phyloP scores from a whole-genome alignment of 768 basidiomycete species.

The Termitomyces sp. region DNA sequence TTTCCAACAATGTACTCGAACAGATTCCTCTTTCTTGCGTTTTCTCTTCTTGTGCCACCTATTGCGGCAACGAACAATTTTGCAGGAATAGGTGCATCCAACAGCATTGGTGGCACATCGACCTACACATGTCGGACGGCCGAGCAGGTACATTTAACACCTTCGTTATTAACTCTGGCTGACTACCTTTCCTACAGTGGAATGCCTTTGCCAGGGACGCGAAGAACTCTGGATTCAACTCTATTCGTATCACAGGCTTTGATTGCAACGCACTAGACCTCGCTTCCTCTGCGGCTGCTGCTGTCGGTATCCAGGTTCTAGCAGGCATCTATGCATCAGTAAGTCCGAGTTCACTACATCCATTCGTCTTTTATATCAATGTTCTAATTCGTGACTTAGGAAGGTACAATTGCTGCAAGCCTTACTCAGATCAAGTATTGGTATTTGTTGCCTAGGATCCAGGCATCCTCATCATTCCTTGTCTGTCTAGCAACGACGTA shows the following conservation, averaged over 20 bases:
- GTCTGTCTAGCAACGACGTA: conserved; percentile 30
- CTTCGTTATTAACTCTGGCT: not conserved
- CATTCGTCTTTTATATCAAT: not conserved
- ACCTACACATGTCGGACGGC: conserved; percentile 35
- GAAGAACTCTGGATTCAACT: conserved; percentile 29
- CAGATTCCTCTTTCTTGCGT: conserved; percentile 3
- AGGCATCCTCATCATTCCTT: not conserved
- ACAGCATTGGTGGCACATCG: conserved; percentile 27
- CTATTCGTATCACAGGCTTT: conserved; percentile 35
- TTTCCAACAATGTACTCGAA: not conserved
- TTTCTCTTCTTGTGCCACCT: conserved; percentile 15
- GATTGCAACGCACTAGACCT: conserved; percentile 35
- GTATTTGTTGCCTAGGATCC: not conserved
- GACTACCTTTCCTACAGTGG: conserved; percentile 26
- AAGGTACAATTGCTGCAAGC: conserved; percentile 30
- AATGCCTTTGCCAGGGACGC: conserved; percentile 31
- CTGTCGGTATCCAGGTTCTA: conserved; percentile 29
- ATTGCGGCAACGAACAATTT: conserved; percentile 31
- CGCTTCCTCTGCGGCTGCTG: conserved; percentile 34
- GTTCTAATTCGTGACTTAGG: conserved; percentile 18
- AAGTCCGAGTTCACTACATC: conserved; percentile 1
- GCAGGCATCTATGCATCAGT: conserved; percentile 35
- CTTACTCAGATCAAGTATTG: conserved; percentile 26
- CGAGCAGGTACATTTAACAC: conserved; percentile 23
- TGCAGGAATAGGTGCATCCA: conserved; percentile 31